Base-by-base conservation (phyloP, 768 basidiomycete genomes). In the Amanita inopinata region DNA sequence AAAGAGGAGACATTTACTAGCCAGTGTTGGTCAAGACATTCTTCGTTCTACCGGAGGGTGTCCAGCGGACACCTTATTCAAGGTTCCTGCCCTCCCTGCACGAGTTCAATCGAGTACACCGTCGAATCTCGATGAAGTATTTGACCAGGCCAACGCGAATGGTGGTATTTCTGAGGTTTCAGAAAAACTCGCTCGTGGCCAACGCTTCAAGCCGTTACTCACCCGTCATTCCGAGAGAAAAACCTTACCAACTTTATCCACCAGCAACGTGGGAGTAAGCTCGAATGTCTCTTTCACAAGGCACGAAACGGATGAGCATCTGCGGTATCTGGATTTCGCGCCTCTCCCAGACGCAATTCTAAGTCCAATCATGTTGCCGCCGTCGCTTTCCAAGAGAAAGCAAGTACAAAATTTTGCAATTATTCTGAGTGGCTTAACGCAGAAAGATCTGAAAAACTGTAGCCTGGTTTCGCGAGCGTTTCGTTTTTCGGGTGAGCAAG, bases 381-480 rank as follows among this genome's bases (percentile, higher is more conserved):
- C 83, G 0, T 67, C 66, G 15, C 52, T 80, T 7, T 62, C 74
- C 0, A 72, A 83, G 40, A 63, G 82, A 23, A 81, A 72, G 57
- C 65, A 61, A 41, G 74, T 80, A 3, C 52, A 66, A 15, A 54
- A 49, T 2, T 72, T 78, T 58, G 66, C 83, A 3, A 39, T 83
- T 22, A 59, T 78, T 11, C 60, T 86, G 5, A 71, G 72, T 45
- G 61, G 57, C 4, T 57, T 84, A 2, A 60, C 64, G 3, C 49
- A 62, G 5, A 40, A 53, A 38, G 76, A 78, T 38, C 60, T 80
- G 4, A 46, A 44, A 4, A 52, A 53, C 18, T 77, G 79, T 43
- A 52, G 56, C n/a, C 57, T 68, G 22, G 79, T 78, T 10, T 84
- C 78, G 9, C 70, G 71, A 40, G 64, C 69, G 27, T 69, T 83